phyloP scores from a whole-genome alignment of 805 yeast species.

The Martiniozyma abietophila region DNA sequence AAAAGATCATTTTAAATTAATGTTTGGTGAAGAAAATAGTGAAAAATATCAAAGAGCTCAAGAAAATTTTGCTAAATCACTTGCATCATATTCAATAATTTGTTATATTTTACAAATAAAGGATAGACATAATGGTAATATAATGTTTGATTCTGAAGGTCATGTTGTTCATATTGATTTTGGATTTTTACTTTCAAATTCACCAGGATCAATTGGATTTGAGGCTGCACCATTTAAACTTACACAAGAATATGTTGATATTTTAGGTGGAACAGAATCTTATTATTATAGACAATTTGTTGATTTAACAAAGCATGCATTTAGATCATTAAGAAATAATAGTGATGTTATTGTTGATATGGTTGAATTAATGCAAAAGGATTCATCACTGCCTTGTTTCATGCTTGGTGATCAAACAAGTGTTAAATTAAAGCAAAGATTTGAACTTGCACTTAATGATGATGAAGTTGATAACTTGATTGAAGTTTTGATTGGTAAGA shows the following conservation, averaged over 20 bases:
- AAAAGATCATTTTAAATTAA: conserved; percentile 65
- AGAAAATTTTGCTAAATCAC: conserved; percentile 71
- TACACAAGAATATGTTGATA: conserved; percentile 79
- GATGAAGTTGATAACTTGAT: conserved; percentile 69
- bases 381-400: conserved; percentile 86
- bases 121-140: conserved; percentile 95
- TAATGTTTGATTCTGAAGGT: conserved; percentile 93
- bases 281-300: conserved; percentile 52
- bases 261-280: conserved; percentile 72
- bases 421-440: conserved; percentile 66
- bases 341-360: conserved; percentile 68
- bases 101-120: conserved; percentile 87
- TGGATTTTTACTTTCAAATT: conserved; percentile 84
- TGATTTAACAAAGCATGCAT: conserved; percentile 58
- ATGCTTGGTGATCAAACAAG: conserved; percentile 80
- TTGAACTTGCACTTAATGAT: conserved; percentile 69
- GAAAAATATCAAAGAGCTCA: conserved; percentile 63
- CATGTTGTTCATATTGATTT: conserved; percentile 94
- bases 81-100: conserved; percentile 87
- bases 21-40: conserved; percentile 59
- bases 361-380: conserved; percentile 92
- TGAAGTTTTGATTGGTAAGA: conserved; percentile 70
- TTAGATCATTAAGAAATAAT: conserved; percentile 61
- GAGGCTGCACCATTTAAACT: conserved; percentile 97
- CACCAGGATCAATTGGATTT: conserved; percentile 96